Evolutionary conservation across 306 rosid genomes (phyloP).

Genomic region (Oxytropis ochrocephala): DNA sequence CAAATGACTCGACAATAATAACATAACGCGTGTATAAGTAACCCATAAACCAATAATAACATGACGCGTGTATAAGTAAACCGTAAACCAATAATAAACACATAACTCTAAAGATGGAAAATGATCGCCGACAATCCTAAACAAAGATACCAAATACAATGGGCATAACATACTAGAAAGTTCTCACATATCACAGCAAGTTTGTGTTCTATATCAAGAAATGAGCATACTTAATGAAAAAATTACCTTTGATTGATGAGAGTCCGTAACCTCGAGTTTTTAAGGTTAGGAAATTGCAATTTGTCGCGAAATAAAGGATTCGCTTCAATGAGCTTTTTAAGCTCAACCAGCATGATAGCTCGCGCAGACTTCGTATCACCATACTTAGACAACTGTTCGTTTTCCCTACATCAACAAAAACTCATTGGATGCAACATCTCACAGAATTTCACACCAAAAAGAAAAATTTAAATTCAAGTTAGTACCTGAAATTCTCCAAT

Average conservation of each 20-base stretch:
- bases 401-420: conserved; percentile 53
- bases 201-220: background rate
- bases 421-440: background rate
- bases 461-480: background rate
- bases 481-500: conserved; percentile 91
- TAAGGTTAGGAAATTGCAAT: conserved; percentile 91
- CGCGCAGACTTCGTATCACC: conserved; percentile 97
- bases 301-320: conserved; percentile 95
- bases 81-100: too few relatives aligned
- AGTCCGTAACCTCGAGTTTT: conserved; percentile 89
- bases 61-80: too few relatives aligned
- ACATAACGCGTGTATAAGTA: too few relatives aligned
- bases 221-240: background rate
- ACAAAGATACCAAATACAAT: background rate
- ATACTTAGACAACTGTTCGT: conserved; percentile 92
- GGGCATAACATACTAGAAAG: background rate
- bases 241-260: conserved; percentile 91
- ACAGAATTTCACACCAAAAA: background rate
- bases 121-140: background rate
- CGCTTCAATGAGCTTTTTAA: conserved; percentile 94
- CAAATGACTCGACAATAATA: too few relatives aligned
- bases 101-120: background rate
- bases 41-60: too few relatives aligned
- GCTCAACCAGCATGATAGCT: conserved; percentile 96
- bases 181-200: background rate